phyloP scores from a whole-genome alignment of 306 rosid species.

The Sicyos baderoa region DNA sequence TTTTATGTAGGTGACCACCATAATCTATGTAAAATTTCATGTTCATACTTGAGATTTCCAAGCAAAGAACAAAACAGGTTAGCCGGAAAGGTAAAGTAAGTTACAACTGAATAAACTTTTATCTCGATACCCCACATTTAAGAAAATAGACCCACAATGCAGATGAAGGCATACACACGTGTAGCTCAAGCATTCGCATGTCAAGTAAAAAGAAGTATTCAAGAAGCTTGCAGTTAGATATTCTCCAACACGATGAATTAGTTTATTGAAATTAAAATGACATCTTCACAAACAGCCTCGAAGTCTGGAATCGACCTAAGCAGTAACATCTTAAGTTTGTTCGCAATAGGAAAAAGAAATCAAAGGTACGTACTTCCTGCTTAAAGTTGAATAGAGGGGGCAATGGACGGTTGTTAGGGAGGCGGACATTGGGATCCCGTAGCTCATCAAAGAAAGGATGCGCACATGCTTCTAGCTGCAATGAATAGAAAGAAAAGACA shows the following conservation, averaged over 20 bases:
- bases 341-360: slow-evolving; percentile 6
- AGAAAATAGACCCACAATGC: background rate
- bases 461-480: slow-evolving; percentile 87
- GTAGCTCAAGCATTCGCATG: background rate
- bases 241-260: background rate
- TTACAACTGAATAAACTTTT: background rate
- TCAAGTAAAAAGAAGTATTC: background rate
- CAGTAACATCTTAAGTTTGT: too few species aligned
- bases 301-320: slow-evolving; percentile 5
- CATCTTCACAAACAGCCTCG: background rate
- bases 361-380: slow-evolving; percentile 65
- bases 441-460: slow-evolving; percentile 95
- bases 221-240: background rate
- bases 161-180: background rate
- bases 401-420: slow-evolving; percentile 78
- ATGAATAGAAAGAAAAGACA: slow-evolving; percentile 14
- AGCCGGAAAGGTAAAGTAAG: background rate
- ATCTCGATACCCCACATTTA: background rate
- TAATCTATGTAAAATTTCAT: background rate
- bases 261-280: background rate
- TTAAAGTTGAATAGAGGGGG: slow-evolving; percentile 88
- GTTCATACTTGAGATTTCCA: too few species aligned
- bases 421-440: slow-evolving; percentile 76
- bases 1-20: too few species aligned
- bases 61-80: too few species aligned